Evolutionary conservation across 1,139 yeast species (phyloP), one percentile per base, ranked within the genome.

Genomic region (Zygoascus meyerae): DNA sequence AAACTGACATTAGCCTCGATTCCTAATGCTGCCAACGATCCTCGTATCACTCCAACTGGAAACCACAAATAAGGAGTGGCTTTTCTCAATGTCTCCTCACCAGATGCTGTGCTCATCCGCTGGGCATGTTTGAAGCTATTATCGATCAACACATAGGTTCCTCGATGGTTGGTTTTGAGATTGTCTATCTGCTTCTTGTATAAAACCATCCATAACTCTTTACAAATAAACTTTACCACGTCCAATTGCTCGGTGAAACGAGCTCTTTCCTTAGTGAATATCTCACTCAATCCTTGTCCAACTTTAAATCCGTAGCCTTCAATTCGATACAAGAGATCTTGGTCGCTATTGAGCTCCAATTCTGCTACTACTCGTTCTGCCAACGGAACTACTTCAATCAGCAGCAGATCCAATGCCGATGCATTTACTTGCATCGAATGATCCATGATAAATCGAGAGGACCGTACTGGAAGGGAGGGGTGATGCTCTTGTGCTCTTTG

Each of bases 131-230:
- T 72, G 67, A 83, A 83, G 44, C 68, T 68, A 60, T 76, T 78
- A 62, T 86, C 95, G 12, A 85, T 79, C 45, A 86, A 70, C 32
- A 86, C 94, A 65, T 81, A 86, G 0, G 92, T 84, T 5, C 94
- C 79, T 46, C 95, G 69, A 63, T 92, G 97, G 63, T 92, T 92
- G 1, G 98, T 92, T 54, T 95, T 76, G 52, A 92, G 72, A 59
- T 87, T 89, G 64, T 89, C 96, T 73, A 92, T 86, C 65, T 86
- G 97, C 64, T 89, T 92, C 41, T 81, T 78, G 66, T 80, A 89
- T 35, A 90, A 62, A 45, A 76, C 68, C 57, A 78, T 79, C 97
- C 97, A 90, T 33, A 90, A 83, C 57, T 92, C 97, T 44, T 95
- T 77, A 65, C 97, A 89, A 1, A 90, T 78, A 60, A 87, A 89